These are phyloP conservation scores for Lepidium campestre DNA, from an alignment of 441 rosid species.

Conservation along the genomic window DNA sequence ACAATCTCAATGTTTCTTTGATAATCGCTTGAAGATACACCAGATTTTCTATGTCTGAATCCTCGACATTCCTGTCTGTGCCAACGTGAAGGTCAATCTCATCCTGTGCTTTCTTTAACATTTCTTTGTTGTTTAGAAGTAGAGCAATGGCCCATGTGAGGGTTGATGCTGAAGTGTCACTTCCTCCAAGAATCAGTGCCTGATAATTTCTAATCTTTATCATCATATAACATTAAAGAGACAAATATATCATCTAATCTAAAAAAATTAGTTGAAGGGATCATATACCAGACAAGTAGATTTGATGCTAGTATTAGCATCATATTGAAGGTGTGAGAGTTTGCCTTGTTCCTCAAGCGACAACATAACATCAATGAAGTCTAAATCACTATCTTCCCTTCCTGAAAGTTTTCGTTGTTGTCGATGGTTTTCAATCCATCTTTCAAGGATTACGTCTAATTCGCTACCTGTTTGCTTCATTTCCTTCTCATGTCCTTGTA, in stretches of 20 bases:
- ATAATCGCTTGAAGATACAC: constrained; percentile 46
- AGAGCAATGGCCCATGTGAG: constrained; percentile 39
- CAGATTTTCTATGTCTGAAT: constrained; percentile 38
- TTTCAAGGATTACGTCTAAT: constrained; percentile 28
- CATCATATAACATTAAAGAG: background rate
- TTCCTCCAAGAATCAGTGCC: constrained; percentile 35
- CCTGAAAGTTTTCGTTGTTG: constrained; percentile 24
- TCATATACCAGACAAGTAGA: constrained; percentile 32
- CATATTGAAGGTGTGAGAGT: constrained; percentile 15
- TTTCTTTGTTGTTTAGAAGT: constrained; percentile 34
- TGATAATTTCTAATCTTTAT: background rate
- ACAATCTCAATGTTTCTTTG: constrained; percentile 52
- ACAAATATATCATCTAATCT: background rate
- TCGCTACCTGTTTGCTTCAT: constrained; percentile 45
- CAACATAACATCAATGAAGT: constrained; percentile 22
- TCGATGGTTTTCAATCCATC: constrained; percentile 54
- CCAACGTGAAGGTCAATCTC: constrained; percentile 53
- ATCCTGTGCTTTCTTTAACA: constrained; percentile 37
- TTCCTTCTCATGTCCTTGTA: constrained; percentile 44
- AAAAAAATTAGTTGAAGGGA: background rate
- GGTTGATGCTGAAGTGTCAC: constrained; percentile 28
- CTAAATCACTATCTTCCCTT: background rate
- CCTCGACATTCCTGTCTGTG: constrained; percentile 35
- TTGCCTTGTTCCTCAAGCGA: constrained; percentile 17
- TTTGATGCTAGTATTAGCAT: constrained; percentile 26